phyloP scores from a whole-genome alignment of 331 rosid species.

The Malus hybrid region DNA sequence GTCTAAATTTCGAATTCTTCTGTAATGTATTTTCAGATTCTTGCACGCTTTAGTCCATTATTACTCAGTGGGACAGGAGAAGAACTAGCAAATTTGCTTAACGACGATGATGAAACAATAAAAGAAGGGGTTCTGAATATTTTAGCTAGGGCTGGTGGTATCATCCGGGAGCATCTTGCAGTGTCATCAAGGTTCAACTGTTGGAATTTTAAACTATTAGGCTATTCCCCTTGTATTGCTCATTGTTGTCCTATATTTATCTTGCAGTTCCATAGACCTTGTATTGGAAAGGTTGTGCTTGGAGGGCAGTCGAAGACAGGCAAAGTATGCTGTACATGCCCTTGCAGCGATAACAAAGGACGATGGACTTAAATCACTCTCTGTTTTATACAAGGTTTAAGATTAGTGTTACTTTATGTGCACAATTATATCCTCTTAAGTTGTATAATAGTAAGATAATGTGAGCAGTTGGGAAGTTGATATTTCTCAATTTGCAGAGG shows the following conservation, averaged over 20 bases:
- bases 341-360: conserved; percentile 94
- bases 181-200: conserved; percentile 59
- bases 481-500: conserved; percentile 48
- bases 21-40: conserved; percentile 48
- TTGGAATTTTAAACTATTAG: conserved; percentile 6
- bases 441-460: background rate
- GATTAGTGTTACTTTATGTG: conserved; percentile 20
- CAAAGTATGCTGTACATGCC: conserved; percentile 94
- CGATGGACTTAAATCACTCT: conserved; percentile 88
- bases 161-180: conserved; percentile 75
- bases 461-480: conserved; percentile 13
- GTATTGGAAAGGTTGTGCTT: conserved; percentile 78
- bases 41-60: conserved; percentile 84
- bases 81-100: conserved; percentile 66
- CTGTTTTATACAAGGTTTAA: conserved; percentile 91
- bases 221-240: conserved; percentile 14
- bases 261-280: conserved; percentile 84
- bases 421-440: conserved; percentile 4
- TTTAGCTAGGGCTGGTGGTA: conserved; percentile 94
- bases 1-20: conserved; percentile 2
- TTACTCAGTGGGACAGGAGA: conserved; percentile 78
- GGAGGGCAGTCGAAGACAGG: conserved; percentile 95
- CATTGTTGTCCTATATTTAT: conserved; percentile 17
- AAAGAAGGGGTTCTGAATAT: conserved; percentile 78
- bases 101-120: conserved; percentile 68